A percentile compares a stretch with the other conserved stretches of the same genome.
phyloP scores from a whole-genome alignment of 305 asterid genomes.

The Fraxinus greggii region DNA sequence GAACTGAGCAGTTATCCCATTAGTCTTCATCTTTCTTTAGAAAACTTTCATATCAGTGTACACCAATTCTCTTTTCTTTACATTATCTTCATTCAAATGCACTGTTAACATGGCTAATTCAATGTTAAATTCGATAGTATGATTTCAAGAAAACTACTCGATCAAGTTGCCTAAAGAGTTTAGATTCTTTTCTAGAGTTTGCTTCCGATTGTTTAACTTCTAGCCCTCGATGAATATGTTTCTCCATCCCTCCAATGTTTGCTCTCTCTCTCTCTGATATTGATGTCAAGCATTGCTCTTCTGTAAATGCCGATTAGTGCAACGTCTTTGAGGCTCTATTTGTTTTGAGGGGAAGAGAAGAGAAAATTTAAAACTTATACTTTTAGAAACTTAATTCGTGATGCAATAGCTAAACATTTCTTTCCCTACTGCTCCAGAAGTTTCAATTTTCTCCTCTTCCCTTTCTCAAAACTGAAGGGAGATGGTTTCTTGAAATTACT shows the following conservation, averaged over 20 bases:
- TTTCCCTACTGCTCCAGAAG: not conserved
- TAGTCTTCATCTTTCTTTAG: not conserved
- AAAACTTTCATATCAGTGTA: not conserved
- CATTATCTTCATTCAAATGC: not conserved
- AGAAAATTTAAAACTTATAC: not conserved
- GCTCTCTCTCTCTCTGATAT: not conserved
- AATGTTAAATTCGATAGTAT: not conserved
- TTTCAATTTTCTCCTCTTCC: not conserved
- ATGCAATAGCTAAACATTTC: not conserved
- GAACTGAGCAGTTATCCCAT: not conserved
- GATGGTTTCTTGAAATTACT: conserved; percentile 13
- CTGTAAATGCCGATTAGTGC: not conserved
- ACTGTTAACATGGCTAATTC: not conserved
- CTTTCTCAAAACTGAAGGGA: not conserved
- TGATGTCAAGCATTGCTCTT: not conserved
- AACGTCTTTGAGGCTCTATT: not conserved
- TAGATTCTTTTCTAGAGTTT: not conserved
- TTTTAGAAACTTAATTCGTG: not conserved
- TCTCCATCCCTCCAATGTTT: not conserved
- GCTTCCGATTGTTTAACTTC: not conserved
- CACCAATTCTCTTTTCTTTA: not conserved
- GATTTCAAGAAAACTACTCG: not conserved
- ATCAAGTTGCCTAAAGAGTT: not conserved
- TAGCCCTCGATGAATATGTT: not conserved
- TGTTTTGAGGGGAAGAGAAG: not conserved